Evolutionary conservation across 2,329 filamentous ascomycete genomes (phyloP), one percentile per base, ranked within the genome.

Genomic region (Hypoxylon sp.): DNA sequence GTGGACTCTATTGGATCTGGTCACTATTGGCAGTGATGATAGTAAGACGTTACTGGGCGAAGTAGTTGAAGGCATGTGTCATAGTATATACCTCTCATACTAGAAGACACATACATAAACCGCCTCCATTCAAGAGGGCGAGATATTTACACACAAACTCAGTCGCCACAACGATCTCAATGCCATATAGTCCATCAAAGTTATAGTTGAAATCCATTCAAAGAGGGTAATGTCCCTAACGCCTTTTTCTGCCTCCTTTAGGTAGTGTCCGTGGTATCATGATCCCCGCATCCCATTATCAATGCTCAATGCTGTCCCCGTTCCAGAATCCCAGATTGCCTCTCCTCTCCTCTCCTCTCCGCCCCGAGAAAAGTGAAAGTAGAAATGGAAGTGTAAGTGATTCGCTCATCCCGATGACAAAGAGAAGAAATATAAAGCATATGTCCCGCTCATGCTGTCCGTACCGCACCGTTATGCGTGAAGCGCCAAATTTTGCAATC

Each of bases 211-310:
- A n/a, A 21, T 21, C 15, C 11, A 17, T 15, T 21, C 39, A 56
- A 29, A 31, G 52, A 37, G 52, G 42, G 52, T 55, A 4, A 5
- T 27, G 52, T 56, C 39, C 29, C 54, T 46, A 56, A 56, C 54
- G 39, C 54, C 54, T 50, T 56, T 39, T 42, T 31, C 13, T 42
- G 47, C 27, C 47, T 17, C 7, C 47, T 24, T 27, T 27, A 27
- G 3, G 24, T n/a, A 21, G 27, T 47, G 11, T 31, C 53, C 53
- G 54, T 56, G 42, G 39, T 56, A 47, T 56, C 37, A 56, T 56
- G 29, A 47, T 35, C 21, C 27, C 27, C 35, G 52, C 10, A 54
- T n/a, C 35, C 52, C 35, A 54, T 42, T 54, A 54, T 29, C 39
- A 44, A 44, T 44, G 39, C 39, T 7, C 39, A 44, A 44, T 44